phyloP scores from a whole-genome alignment of 2,329 filamentous ascomycete species.

The Monosporascus cannonballus region DNA sequence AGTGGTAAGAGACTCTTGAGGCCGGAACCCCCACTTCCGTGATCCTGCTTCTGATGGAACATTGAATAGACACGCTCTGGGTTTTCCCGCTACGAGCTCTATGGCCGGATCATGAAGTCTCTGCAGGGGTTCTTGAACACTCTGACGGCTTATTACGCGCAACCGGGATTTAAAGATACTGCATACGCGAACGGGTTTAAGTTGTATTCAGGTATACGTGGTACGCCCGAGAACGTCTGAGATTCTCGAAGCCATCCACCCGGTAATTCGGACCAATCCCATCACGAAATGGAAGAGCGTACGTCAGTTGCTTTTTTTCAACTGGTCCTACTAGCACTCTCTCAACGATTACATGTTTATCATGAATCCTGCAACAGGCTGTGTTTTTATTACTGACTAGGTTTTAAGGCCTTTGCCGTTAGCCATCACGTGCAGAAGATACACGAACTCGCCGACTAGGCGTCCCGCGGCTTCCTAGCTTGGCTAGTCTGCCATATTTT shows the following conservation, averaged over 20 bases:
- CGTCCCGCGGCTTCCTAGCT: conserved; percentile 15
- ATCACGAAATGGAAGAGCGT: conserved; percentile 57
- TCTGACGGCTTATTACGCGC: conserved; percentile 38
- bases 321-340: not conserved
- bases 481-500: conserved; percentile 22
- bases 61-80: conserved; percentile 34
- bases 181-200: conserved; percentile 34
- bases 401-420: conserved; percentile 17
- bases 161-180: conserved; percentile 32
- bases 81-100: conserved; percentile 40
- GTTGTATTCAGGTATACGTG: conserved; percentile 40
- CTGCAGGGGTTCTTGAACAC: conserved; percentile 42
- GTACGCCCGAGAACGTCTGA: conserved; percentile 48
- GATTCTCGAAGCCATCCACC: conserved; percentile 44
- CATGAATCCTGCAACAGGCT: too few relatives aligned
- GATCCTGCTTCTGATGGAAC: too few relatives aligned
- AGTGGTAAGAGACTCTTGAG: conserved; percentile 24
- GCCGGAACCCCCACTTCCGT: too few relatives aligned
- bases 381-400: too few relatives aligned
- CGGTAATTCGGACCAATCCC: conserved; percentile 55
- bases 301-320: conserved; percentile 26
- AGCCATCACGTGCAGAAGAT: conserved; percentile 21
- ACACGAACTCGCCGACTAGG: conserved; percentile 18
- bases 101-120: conserved; percentile 41
- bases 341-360: not conserved